These are phyloP conservation scores for Clavariopsis aquatica DNA, from an alignment of 495 filamentous ascomycete species.

Conservation along the genomic window DNA sequence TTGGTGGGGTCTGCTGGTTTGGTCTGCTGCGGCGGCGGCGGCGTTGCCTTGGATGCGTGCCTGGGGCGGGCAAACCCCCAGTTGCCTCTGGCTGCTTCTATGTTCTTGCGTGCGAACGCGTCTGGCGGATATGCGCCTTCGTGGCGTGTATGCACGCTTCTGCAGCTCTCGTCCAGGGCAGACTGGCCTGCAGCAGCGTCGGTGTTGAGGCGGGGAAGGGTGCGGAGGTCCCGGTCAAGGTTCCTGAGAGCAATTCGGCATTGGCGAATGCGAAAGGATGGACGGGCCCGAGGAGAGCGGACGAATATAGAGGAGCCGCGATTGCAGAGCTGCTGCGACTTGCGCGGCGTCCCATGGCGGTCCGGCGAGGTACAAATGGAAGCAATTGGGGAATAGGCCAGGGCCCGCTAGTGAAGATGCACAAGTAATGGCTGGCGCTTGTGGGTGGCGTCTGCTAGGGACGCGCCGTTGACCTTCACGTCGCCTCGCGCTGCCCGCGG, in stretches of 20 bases:
- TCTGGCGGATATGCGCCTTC: conserved; percentile 1
- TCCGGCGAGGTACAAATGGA: conserved; percentile 1
- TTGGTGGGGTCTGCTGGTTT: neutral
- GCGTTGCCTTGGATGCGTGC: neutral
- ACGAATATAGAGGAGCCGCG: neutral
- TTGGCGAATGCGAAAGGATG: neutral
- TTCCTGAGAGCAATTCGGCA: neutral
- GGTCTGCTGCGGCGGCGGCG: neutral
- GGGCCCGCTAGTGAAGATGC: neutral
- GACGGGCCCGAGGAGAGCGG: neutral
- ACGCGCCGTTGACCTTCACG: neutral
- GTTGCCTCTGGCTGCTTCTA: neutral
- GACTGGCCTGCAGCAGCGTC: neutral
- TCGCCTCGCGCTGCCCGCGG: too few relatives aligned
- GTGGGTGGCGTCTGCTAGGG: neutral
- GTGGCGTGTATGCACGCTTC: conserved; percentile 10
- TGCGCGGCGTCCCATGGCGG: neutral
- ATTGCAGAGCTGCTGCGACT: neutral
- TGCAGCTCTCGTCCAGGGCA: neutral
- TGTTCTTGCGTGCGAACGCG: neutral
- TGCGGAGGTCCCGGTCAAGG: neutral
- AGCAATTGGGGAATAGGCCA: neutral
- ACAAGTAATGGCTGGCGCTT: neutral
- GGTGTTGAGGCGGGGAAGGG: neutral
- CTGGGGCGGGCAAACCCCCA: neutral